Evolutionary conservation across 805 yeast genomes (phyloP).

Genomic region (Spathaspora sp.): DNA sequence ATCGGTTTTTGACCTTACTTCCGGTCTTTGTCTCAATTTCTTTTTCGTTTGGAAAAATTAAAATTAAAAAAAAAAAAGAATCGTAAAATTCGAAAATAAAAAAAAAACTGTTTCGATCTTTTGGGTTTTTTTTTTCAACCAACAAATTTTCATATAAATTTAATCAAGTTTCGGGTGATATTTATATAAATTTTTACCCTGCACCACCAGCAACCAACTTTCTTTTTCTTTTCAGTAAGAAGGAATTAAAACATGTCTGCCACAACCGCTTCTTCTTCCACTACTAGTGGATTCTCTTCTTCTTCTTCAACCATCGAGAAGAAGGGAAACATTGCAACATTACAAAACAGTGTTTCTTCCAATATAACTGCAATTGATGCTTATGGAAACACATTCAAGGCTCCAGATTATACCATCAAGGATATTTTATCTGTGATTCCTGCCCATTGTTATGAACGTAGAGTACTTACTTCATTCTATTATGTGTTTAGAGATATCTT

Average conservation of each 20-base stretch:
- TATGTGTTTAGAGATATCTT: constrained; percentile 68
- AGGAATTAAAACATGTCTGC: constrained; percentile 5
- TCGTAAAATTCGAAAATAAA: neutral
- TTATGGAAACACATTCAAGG: constrained; percentile 63
- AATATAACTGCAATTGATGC: constrained; percentile 51
- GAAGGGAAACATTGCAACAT: constrained; percentile 41
- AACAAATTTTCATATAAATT: neutral
- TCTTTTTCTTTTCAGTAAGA: neutral
- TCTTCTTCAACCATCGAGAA: constrained; percentile 13
- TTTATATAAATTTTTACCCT: neutral
- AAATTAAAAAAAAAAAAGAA: neutral
- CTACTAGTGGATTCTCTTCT: constrained; percentile 8
- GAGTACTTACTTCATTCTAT: constrained; percentile 48
- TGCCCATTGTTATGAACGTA: constrained; percentile 66
- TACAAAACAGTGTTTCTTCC: constrained; percentile 12
- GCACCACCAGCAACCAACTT: neutral
- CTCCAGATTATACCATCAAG: constrained; percentile 74
- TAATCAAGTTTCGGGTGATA: constrained; percentile 1
- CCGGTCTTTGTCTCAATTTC: neutral
- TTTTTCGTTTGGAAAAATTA: neutral
- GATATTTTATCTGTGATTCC: constrained; percentile 73
- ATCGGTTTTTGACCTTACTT: neutral
- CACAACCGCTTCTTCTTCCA: constrained; percentile 8
- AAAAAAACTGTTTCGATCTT: neutral
- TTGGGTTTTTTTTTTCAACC: neutral